phyloP scores from a whole-genome alignment of 352 stramenopile species.

The Pythium sp. region DNA sequence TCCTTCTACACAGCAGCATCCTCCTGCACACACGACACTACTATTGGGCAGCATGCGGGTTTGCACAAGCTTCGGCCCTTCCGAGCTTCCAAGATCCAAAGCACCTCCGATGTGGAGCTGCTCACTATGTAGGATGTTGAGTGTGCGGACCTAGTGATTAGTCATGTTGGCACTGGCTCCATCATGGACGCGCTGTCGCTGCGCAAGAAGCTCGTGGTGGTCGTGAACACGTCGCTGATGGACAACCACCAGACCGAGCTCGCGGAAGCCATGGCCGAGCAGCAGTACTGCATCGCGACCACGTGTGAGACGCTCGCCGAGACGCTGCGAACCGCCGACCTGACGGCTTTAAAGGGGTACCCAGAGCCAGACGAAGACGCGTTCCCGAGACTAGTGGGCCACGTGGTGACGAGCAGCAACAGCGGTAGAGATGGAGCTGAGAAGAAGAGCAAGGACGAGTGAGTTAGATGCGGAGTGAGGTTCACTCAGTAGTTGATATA shows the following conservation, averaged over 20 bases:
- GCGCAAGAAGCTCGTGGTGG: constrained; percentile 87
- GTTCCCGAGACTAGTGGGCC: constrained; percentile 69
- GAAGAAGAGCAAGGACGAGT: constrained; percentile 20
- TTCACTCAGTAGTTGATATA: no score
- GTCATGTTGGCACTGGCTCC: constrained; percentile 92
- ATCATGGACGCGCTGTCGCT: constrained; percentile 90
- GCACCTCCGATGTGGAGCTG: no score
- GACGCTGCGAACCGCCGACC: constrained; percentile 37
- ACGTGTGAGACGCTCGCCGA: constrained; percentile 33
- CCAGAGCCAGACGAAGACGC: constrained; percentile 53
- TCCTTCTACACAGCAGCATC: no score
- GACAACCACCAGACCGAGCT: constrained; percentile 97
- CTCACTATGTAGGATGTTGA: constrained; percentile 77
- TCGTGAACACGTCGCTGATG: constrained; percentile 95
- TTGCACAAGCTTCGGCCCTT: no score
- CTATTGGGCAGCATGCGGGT: no score
- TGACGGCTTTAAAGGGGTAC: constrained; percentile 45
- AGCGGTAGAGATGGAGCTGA: background rate
- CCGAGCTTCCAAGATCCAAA: no score
- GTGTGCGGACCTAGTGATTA: constrained; percentile 91
- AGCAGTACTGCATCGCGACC: constrained; percentile 59
- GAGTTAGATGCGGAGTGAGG: background rate
- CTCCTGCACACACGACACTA: no score
- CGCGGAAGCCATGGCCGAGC: constrained; percentile 86
- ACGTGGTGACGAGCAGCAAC: constrained; percentile 28